phyloP scores from a whole-genome alignment of 2,329 filamentous ascomycete genomes.

The Coniella vitis region DNA sequence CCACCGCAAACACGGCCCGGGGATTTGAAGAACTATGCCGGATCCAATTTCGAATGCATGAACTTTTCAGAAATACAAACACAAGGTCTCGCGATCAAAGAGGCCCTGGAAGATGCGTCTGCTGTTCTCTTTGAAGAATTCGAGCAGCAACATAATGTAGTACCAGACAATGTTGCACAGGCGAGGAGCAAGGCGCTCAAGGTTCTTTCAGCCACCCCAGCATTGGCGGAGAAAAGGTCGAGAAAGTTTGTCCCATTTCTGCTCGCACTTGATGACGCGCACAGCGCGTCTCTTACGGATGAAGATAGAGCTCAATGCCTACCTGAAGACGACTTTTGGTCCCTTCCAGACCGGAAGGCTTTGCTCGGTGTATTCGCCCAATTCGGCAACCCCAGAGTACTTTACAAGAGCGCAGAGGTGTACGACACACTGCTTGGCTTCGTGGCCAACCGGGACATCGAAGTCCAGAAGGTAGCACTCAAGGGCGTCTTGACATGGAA shows the following conservation, averaged over 20 bases:
- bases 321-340: conserved; percentile 47
- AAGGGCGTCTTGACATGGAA: conserved; percentile 90
- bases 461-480: conserved; percentile 79
- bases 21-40: conserved; percentile 29
- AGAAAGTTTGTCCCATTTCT: conserved; percentile 80
- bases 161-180: conserved; percentile 43
- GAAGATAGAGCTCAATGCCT: conserved; percentile 36
- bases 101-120: conserved; percentile 44
- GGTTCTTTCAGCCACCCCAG: conserved; percentile 66
- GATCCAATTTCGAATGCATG: conserved; percentile 79
- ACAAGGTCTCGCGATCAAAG: conserved; percentile 43
- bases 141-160: conserved; percentile 49
- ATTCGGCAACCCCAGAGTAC: conserved; percentile 77
- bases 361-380: conserved; percentile 76
- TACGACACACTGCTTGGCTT: conserved; percentile 68
- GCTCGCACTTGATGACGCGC: conserved; percentile 65
- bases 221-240: conserved; percentile 78
- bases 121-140: conserved; percentile 58
- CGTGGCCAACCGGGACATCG: conserved; percentile 80
- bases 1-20: conserved; percentile 30
- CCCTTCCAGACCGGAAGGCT: conserved; percentile 73
- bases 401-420: conserved; percentile 73
- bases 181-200: conserved; percentile 74
- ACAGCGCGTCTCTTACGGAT: conserved; percentile 32
- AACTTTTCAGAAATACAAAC: conserved; percentile 58